These are phyloP conservation scores for Mycena polygramma DNA, from an alignment of 768 basidiomycete species.

Conservation along the genomic window DNA sequence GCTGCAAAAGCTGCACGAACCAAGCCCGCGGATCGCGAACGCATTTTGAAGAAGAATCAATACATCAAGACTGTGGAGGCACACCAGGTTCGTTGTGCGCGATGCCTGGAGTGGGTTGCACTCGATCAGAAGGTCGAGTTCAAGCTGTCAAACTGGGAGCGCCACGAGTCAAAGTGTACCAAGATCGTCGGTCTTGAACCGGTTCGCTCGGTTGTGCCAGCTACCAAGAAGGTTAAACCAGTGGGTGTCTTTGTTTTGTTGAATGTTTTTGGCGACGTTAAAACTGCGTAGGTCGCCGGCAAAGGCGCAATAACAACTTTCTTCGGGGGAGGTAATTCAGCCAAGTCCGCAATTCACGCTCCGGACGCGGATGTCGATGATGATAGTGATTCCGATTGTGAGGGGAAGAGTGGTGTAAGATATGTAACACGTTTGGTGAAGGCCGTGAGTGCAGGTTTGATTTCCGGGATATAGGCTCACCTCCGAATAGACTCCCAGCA, in stretches of 20 bases:
- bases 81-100: constrained; percentile 8
- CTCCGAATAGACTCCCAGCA: background rate
- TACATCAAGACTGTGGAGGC: constrained; percentile 2
- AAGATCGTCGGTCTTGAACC: background rate
- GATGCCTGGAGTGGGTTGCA: constrained; percentile 17
- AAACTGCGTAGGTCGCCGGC: background rate
- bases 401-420: background rate
- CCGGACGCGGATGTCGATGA: too few species aligned
- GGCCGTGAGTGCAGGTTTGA: background rate
- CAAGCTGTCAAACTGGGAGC: constrained; percentile 21
- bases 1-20: too few species aligned
- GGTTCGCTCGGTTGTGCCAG: background rate
- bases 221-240: too few species aligned
- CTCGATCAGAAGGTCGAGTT: background rate
- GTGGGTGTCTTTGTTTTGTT: too few species aligned
- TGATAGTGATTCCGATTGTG: background rate
- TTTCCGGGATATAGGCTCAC: background rate
- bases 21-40: background rate
- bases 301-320: background rate
- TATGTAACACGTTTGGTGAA: background rate
- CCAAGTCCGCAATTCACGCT: background rate
- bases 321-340: background rate
- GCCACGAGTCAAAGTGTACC: constrained; percentile 7
- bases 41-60: background rate
- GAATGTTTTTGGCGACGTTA: too few species aligned